Percentiles rank a stretch among this genome's conserved stretches.
Evolutionary conservation across 805 yeast genomes (phyloP).

Genomic region (Torulaspora gathmanii): DNA sequence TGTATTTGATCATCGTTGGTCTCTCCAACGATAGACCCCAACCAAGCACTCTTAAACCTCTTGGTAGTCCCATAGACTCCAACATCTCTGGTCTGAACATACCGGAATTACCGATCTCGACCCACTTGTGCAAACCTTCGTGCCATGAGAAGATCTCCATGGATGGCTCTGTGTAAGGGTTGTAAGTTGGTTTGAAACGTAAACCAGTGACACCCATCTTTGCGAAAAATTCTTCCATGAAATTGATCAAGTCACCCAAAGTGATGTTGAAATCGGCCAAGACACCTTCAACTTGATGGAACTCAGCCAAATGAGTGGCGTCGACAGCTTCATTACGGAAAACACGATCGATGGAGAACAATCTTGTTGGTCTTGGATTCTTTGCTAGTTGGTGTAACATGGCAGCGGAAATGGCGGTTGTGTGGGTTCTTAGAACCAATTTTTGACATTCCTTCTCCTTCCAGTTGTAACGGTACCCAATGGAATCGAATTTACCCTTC

Average conservation of each 20-base stretch:
- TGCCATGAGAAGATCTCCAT: slow-evolving; percentile 98
- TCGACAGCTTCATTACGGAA: slow-evolving; percentile 99
- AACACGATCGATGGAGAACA: slow-evolving; percentile 95
- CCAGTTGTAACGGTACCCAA: slow-evolving; percentile 99
- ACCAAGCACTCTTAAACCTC: slow-evolving; percentile 88
- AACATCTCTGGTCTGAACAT: slow-evolving; percentile 99
- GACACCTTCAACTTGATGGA: slow-evolving; percentile 99
- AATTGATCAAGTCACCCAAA: slow-evolving; percentile 92
- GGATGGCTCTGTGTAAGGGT: slow-evolving; percentile 98
- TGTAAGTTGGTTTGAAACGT: slow-evolving; percentile 97
- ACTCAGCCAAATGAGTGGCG: slow-evolving; percentile 98
- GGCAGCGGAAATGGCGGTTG: slow-evolving; percentile 88
- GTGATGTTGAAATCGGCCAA: slow-evolving; percentile 94
- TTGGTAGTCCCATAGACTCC: slow-evolving; percentile 96
- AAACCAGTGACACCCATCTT: slow-evolving; percentile 96
- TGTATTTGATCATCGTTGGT: slow-evolving; percentile 98
- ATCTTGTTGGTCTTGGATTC: slow-evolving; percentile 83
- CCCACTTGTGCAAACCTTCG: slow-evolving; percentile 92
- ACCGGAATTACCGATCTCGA: slow-evolving; percentile 98
- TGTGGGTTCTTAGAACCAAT: slow-evolving; percentile 94
- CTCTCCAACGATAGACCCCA: slow-evolving; percentile 97
- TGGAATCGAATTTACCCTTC: slow-evolving; percentile 85
- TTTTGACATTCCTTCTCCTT: slow-evolving; percentile 82
- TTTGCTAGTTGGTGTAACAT: slow-evolving; percentile 84
- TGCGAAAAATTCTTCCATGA: slow-evolving; percentile 94